Evolutionary conservation across 1,139 yeast species (phyloP).

Genomic region (Lodderomyces elongisporus): DNA sequence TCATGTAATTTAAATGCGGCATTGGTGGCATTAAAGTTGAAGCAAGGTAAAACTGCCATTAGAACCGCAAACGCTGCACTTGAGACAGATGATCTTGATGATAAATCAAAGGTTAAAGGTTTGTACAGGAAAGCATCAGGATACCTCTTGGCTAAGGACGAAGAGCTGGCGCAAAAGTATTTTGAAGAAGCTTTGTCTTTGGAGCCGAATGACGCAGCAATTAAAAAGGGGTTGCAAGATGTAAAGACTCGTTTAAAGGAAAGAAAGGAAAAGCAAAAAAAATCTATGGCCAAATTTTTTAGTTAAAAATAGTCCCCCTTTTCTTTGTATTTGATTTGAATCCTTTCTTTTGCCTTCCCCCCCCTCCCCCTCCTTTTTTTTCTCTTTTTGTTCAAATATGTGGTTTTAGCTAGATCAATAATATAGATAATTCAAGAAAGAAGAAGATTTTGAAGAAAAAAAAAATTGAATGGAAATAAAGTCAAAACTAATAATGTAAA

Average conservation of each 20-base stretch:
- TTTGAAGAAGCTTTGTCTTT: constrained; percentile 61
- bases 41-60: constrained; percentile 52
- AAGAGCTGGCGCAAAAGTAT: constrained; percentile 63
- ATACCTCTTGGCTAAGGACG: constrained; percentile 56
- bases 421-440: no score
- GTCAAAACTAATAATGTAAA: no score
- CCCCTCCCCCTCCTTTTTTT: no score
- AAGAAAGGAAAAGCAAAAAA: constrained; percentile 68
- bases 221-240: constrained; percentile 59
- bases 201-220: constrained; percentile 74
- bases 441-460: no score
- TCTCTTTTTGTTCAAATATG: not conserved
- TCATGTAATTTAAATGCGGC: constrained; percentile 70
- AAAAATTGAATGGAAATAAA: no score
- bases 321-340: not conserved
- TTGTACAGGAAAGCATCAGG: constrained; percentile 83
- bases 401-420: not conserved
- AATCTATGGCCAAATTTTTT: constrained; percentile 83
- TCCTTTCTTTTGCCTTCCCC: no score
- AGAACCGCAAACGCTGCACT: constrained; percentile 63
- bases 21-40: constrained; percentile 64
- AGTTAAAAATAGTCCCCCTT: no score
- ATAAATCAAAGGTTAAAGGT: constrained; percentile 75
- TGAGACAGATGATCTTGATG: constrained; percentile 56
- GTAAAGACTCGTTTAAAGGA: constrained; percentile 50